Base-by-base conservation (phyloP, 169 alveolate genomes). In the Besnoitia besnoiti region DNA sequence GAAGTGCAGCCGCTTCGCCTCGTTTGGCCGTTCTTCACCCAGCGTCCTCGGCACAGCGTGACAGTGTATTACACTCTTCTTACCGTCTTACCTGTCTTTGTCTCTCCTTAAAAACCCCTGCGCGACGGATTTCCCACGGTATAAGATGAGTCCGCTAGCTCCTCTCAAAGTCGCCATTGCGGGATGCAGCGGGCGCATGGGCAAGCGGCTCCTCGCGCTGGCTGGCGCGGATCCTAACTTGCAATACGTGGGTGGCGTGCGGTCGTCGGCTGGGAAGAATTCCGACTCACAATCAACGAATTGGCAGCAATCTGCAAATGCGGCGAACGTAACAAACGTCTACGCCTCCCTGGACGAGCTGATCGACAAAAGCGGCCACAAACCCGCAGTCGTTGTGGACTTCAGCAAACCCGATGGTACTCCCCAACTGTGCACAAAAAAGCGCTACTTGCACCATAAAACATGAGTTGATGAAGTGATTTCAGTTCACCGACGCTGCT, bases 171-270 rank as follows among this genome's bases (percentile, higher is more conserved):
- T 77, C 61, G 59, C 59, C 87, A 44, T 77, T 77, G 50, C 87
- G n/a, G 87, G 87, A 51, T 77, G 87, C 62, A 77, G 51, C 61
- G 87, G 87, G 5, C 87, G 87, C 35, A 77, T 77, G 87, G 87
- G 87, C 37, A 37, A 44, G 19, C 87, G 87, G 47, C 37, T 77
- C 19, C n/a, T 77, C 8, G 50, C 59, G 0, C n/a, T 77, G 61
- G 19, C 59, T 30, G 39, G 37, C 27, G 62, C 50, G 5, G 87
- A 77, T 46, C 87, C 87, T 42, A 27, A 14, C 47, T 77, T 77
- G 1, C 62, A 30, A 4, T 46, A 39, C 19, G 47, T 77, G 24
- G 87, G 87, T 7, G 87, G 87, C 59, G 8, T 77, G 37, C 59
- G 87, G 2, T 5, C 61, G 19, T 0, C 35, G 8, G 62, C 33